Percentiles rank a stretch among this genome's conserved stretches.
These are phyloP conservation scores for Aegle marmelos DNA, from an alignment of 345 rosid genomes.

Conservation along the genomic window DNA sequence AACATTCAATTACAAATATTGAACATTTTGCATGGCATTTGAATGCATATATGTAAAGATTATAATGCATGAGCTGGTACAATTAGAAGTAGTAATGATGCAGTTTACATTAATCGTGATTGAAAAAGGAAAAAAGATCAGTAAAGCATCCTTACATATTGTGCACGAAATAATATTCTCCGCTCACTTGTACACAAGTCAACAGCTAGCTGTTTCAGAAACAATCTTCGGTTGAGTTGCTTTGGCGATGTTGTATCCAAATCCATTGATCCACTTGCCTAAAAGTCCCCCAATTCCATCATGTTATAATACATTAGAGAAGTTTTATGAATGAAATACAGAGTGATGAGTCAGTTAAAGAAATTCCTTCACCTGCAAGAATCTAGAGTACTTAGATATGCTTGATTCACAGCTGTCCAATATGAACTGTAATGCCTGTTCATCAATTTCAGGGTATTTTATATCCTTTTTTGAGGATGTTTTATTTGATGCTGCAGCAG, in stretches of 20 bases:
- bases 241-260: conserved; percentile 93
- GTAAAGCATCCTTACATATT: conserved; percentile 57
- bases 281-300: neutral
- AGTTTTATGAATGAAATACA: neutral
- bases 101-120: neutral
- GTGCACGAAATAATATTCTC: conserved; percentile 84
- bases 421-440: conserved; percentile 69
- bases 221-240: conserved; percentile 76
- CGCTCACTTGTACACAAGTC: conserved; percentile 85
- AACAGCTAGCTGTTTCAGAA: conserved; percentile 91
- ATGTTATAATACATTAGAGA: neutral
- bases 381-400: conserved; percentile 81
- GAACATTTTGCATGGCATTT: neutral
- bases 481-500: conserved; percentile 85
- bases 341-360: neutral
- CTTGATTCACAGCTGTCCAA: conserved; percentile 77
- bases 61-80: neutral
- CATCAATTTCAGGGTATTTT: conserved; percentile 71
- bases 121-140: neutral
- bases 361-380: conserved; percentile 64
- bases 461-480: conserved; percentile 50
- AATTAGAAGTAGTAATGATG: neutral
- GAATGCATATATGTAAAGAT: neutral
- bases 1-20: neutral
- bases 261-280: conserved; percentile 96